Conservation (phyloP, 2,329 filamentous ascomycete genomes). For the Fusarium foetens region DNA sequence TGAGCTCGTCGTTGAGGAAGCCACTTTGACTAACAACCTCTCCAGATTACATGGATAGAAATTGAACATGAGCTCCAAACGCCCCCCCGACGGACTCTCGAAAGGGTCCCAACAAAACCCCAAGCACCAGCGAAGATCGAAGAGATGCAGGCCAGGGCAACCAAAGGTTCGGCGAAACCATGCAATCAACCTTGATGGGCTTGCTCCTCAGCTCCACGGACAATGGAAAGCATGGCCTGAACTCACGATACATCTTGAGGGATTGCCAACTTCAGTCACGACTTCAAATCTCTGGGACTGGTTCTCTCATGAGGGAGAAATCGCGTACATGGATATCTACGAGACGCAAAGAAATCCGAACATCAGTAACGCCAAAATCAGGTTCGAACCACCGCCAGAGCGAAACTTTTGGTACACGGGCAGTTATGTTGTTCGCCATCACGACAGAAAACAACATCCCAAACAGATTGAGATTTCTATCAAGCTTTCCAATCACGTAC, state of each 20-base stretch:
- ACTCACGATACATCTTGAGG: slow-evolving; percentile 47
- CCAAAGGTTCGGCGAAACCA: not conserved
- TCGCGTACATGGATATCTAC: slow-evolving; percentile 67
- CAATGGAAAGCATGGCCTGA: slow-evolving; percentile 52
- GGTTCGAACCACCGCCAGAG: slow-evolving; percentile 67
- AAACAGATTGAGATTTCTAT: slow-evolving; percentile 36
- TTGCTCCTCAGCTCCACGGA: not conserved
- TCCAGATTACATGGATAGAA: not conserved
- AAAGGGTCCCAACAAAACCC: not conserved
- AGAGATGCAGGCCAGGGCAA: not conserved
- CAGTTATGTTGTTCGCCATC: slow-evolving; percentile 43
- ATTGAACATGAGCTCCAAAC: slow-evolving; percentile 10
- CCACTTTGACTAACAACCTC: not conserved
- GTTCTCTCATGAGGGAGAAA: slow-evolving; percentile 62
- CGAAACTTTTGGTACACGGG: slow-evolving; percentile 61
- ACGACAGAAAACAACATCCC: slow-evolving; percentile 32
- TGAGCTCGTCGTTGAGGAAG: too few species aligned
- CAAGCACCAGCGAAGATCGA: not conserved
- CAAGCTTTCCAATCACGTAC: not conserved
- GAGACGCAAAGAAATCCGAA: not conserved
- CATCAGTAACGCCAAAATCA: slow-evolving; percentile 56
- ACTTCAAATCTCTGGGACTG: slow-evolving; percentile 60
- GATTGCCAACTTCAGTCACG: slow-evolving; percentile 51
- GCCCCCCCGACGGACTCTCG: not conserved
- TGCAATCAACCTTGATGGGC: not conserved